A percentile compares a stretch with the other conserved stretches of the same genome.
These are phyloP conservation scores for Xanthoceras sorbifolium DNA, from an alignment of 345 rosid species.

Conservation along the genomic window DNA sequence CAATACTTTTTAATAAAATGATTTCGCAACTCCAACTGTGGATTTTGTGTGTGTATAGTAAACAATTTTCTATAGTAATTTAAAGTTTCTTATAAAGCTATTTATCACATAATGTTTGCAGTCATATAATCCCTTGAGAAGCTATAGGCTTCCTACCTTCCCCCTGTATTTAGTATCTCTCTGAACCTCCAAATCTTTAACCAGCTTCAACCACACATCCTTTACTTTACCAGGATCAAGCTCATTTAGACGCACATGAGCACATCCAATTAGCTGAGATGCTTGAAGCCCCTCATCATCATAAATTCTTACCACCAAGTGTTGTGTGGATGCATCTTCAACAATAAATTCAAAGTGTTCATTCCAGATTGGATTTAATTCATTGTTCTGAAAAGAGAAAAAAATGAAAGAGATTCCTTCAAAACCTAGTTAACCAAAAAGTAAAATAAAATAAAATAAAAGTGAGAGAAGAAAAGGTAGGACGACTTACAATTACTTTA, in stretches of 20 bases:
- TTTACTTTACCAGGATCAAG: slow-evolving; percentile 99
- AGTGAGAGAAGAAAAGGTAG: not conserved
- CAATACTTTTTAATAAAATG: not conserved
- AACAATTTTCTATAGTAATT: not conserved
- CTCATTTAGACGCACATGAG: slow-evolving; percentile 69
- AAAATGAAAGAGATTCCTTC: slow-evolving; percentile 10
- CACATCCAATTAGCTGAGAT: slow-evolving; percentile 85
- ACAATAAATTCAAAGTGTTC: slow-evolving; percentile 90
- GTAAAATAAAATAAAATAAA: slow-evolving; percentile 6
- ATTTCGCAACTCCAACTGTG: not conserved
- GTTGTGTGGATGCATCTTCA: slow-evolving; percentile 91
- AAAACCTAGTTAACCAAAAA: slow-evolving; percentile 10
- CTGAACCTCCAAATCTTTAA: slow-evolving; percentile 94
- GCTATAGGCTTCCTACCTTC: slow-evolving; percentile 50
- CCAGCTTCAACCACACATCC: slow-evolving; percentile 96
- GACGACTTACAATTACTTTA: slow-evolving; percentile 71
- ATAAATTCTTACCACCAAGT: slow-evolving; percentile 78
- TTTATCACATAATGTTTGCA: not conserved
- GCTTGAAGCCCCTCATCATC: slow-evolving; percentile 97
- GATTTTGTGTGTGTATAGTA: not conserved
- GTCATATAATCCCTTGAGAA: not conserved
- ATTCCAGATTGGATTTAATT: slow-evolving; percentile 96
- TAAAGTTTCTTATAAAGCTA: not conserved
- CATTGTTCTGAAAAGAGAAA: slow-evolving; percentile 67
- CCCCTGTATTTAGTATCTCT: slow-evolving; percentile 93